Conservation (phyloP, 768 basidiomycete species). For the Pholiota molesta region DNA sequence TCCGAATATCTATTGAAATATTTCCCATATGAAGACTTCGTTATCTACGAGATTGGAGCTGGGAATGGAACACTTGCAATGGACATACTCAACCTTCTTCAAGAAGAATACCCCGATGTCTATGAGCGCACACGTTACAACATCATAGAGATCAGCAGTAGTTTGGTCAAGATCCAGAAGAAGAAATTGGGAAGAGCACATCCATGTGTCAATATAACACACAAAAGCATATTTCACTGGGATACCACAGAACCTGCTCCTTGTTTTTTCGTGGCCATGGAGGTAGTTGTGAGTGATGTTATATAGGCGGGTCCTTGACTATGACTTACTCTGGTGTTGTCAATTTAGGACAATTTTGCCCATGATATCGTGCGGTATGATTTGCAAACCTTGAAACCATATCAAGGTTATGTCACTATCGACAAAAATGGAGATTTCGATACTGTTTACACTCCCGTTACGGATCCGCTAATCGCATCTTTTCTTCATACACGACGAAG, state of each 20-base stretch:
- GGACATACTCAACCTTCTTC: conserved; percentile 84
- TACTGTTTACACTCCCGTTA: conserved; percentile 79
- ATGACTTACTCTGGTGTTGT: not conserved
- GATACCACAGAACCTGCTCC: conserved; percentile 72
- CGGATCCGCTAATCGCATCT: conserved; percentile 81
- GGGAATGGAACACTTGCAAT: conserved; percentile 95
- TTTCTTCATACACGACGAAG: conserved; percentile 72
- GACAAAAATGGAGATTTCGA: conserved; percentile 82
- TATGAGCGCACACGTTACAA: conserved; percentile 92
- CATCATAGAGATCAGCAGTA: conserved; percentile 92
- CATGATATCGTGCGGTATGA: conserved; percentile 96
- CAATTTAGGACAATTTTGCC: conserved; percentile 82
- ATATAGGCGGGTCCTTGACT: not conserved
- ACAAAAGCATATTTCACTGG: conserved; percentile 90
- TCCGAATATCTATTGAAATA: conserved; percentile 93
- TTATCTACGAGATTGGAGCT: conserved; percentile 96
- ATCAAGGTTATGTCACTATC: conserved; percentile 82
- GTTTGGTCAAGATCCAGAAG: conserved; percentile 73
- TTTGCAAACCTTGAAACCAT: conserved; percentile 73
- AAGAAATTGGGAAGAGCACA: conserved; percentile 64
- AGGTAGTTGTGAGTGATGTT: conserved; percentile 78
- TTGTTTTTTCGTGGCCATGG: conserved; percentile 93
- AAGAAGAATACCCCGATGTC: conserved; percentile 81
- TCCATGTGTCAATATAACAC: conserved; percentile 66
- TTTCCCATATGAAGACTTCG: conserved; percentile 95